A percentile compares a stretch with the other conserved stretches of the same genome.
Conservation (phyloP, 306 rosid species). For the Medicago truncatula region MtrunA17r5.0-ANR NC_053043.1:48735001-48735500, state of each 20-base stretch:
- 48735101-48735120: not conserved
- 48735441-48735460: not conserved
- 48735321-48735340: not conserved
- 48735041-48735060: not conserved
- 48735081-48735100: not conserved
- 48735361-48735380: not conserved
- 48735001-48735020: not conserved
- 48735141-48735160: not conserved
- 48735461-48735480: not conserved
- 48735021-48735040: not conserved
- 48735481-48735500: not conserved
- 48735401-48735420: not conserved
- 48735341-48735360: not conserved
- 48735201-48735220: conserved; percentile 25
- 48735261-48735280: not conserved
- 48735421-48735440: not conserved
- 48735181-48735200: not conserved
- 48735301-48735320: not conserved
- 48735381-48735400: not conserved
- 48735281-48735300: not conserved
- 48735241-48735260: not conserved
- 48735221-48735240: not conserved
- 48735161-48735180: not conserved
- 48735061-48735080: not conserved
- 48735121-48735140: not conserved